A percentile compares a stretch with the other conserved stretches of the same genome.
Evolutionary conservation across 2,329 filamentous ascomycete genomes (phyloP).

Genomic region (Phaeosphaeria sp.): DNA sequence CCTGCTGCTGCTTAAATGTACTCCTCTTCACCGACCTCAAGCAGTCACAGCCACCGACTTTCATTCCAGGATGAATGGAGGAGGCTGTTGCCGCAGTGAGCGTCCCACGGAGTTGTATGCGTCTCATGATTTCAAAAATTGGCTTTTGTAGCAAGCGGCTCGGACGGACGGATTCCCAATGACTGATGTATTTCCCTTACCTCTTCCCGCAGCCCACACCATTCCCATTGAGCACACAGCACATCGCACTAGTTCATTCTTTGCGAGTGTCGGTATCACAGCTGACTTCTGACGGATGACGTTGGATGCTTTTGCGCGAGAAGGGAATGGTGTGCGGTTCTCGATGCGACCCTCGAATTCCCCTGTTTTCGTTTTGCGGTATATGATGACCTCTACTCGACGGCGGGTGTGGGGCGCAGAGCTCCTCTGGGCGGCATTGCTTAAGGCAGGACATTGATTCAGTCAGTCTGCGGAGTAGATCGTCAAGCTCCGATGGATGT

Average conservation of each 20-base stretch:
- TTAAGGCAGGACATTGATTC: constrained; percentile 29
- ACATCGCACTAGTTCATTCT: constrained; percentile 23
- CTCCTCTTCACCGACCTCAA: constrained; percentile 41
- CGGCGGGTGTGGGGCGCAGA: constrained; percentile 29
- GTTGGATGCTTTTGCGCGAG: constrained; percentile 26
- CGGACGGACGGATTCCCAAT: constrained; percentile 48
- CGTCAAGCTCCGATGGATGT: constrained; percentile 24
- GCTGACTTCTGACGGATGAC: constrained; percentile 31
- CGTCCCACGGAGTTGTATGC: constrained; percentile 48
- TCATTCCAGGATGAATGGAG: constrained; percentile 42
- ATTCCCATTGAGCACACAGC: constrained; percentile 31
- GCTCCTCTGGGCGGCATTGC: constrained; percentile 26
- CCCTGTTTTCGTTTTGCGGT: constrained; percentile 41
- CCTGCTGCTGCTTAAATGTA: constrained; percentile 43
- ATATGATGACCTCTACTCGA: constrained; percentile 30
- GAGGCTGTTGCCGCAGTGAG: constrained; percentile 45
- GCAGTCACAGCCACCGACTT: constrained; percentile 39
- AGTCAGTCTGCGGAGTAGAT: constrained; percentile 22
- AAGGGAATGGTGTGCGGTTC: constrained; percentile 33
- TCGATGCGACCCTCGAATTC: constrained; percentile 44
- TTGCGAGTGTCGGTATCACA: constrained; percentile 21
- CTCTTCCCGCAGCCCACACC: constrained; percentile 33
- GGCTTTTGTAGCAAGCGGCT: constrained; percentile 50
- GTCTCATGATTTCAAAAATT: constrained; percentile 49
- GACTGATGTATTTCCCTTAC: constrained; percentile 50